A percentile compares a stretch with the other conserved stretches of the same genome.
These are phyloP conservation scores for Rauvolfia tetraphylla DNA, from an alignment of 257 asterid genomes.

Conservation along the genomic window DNA sequence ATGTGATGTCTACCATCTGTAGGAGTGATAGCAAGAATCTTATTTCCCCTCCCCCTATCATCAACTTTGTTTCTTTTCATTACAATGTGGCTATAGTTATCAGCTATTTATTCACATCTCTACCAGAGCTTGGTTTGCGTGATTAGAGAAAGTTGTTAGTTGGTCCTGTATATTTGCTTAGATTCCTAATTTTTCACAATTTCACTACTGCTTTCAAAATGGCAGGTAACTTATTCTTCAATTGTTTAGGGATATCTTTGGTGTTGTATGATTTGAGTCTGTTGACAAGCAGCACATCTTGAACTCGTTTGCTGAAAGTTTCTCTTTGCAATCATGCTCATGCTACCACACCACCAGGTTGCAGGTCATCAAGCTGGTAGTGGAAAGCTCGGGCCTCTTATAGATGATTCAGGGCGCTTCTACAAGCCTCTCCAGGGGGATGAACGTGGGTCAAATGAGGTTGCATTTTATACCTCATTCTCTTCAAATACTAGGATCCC, in stretches of 20 bases:
- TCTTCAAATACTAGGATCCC: conserved; percentile 56
- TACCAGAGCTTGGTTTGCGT: neutral
- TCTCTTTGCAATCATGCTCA: conserved; percentile 50
- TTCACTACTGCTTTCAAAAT: neutral
- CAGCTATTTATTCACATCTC: neutral
- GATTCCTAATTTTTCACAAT: neutral
- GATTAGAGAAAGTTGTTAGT: neutral
- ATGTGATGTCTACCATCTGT: neutral
- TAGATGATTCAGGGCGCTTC: conserved; percentile 82
- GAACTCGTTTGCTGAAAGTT: conserved; percentile 1
- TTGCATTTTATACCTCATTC: conserved; percentile 62
- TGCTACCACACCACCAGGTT: conserved; percentile 79
- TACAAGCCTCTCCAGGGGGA: conserved; percentile 93
- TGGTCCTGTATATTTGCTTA: neutral
- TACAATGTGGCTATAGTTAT: neutral
- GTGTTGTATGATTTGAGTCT: neutral
- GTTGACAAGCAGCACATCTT: neutral
- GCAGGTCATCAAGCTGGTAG: conserved; percentile 78
- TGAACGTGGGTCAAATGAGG: conserved; percentile 76
- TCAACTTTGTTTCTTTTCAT: neutral
- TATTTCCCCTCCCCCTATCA: neutral
- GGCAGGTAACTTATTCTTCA: neutral
- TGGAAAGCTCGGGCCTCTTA: conserved; percentile 80
- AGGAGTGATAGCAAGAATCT: neutral
- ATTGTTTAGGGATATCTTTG: neutral